Conservation (phyloP, 805 yeast species). For the Candida saitoana region DNA sequence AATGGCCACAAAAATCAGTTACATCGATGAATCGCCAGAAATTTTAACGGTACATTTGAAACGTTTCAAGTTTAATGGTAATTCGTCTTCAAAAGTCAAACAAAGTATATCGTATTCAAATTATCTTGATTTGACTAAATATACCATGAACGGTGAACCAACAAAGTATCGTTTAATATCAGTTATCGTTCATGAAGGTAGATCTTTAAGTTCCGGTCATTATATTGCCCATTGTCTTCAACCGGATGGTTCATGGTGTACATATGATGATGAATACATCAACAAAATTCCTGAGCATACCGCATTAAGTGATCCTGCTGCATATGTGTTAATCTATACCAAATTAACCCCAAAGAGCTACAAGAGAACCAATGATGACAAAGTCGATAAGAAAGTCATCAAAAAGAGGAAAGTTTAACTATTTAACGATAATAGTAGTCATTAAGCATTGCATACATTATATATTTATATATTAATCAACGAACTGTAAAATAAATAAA, state of each 20-base stretch:
- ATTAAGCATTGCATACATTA: background rate
- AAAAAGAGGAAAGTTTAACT: constrained; percentile 7
- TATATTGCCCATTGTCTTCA: constrained; percentile 87
- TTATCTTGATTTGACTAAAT: constrained; percentile 67
- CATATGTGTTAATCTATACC: constrained; percentile 84
- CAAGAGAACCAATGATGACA: constrained; percentile 8
- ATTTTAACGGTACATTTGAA: constrained; percentile 83
- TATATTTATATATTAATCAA: background rate
- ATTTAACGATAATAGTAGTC: background rate
- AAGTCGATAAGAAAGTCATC: constrained; percentile 1
- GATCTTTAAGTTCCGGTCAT: constrained; percentile 90
- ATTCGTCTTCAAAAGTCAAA: constrained; percentile 77
- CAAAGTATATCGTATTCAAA: constrained; percentile 81
- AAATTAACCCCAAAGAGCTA: constrained; percentile 56
- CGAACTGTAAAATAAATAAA: too few species aligned
- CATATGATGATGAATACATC: constrained; percentile 90
- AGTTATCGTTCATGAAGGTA: constrained; percentile 91
- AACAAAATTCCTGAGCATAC: constrained; percentile 66
- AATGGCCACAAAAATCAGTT: constrained; percentile 69
- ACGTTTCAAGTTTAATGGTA: constrained; percentile 84
- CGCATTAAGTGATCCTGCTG: constrained; percentile 80
- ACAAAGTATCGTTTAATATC: constrained; percentile 66
- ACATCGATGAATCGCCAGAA: constrained; percentile 82
- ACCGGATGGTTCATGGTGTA: constrained; percentile 89
- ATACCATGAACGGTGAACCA: constrained; percentile 29